Evolutionary conservation across 441 rosid species (phyloP).

Genomic region (Rhodomyrtus psidioides): DNA sequence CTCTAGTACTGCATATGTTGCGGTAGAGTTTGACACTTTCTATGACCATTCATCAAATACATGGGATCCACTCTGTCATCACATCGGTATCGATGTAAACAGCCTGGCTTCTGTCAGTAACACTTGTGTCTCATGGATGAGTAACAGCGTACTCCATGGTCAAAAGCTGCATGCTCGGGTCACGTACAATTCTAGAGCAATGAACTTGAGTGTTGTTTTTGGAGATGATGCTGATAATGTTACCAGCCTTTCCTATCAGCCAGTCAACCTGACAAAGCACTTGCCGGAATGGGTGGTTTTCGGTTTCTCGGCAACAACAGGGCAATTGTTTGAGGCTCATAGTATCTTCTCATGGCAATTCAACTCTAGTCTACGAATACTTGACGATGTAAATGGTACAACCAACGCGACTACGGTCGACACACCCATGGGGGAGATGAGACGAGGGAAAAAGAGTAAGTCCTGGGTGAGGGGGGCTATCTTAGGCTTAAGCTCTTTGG

Average conservation of each 20-base stretch:
- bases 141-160: background rate
- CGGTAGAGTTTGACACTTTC: background rate
- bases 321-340: background rate
- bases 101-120: accelerated
- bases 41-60: background rate
- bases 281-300: background rate
- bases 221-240: background rate
- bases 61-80: background rate
- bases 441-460: background rate
- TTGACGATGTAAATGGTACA: background rate
- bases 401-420: background rate
- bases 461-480: background rate
- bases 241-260: background rate
- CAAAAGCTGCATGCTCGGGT: background rate
- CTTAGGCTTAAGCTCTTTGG: background rate
- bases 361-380: background rate
- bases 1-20: background rate
- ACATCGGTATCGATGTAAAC: background rate
- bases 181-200: background rate
- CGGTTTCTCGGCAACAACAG: background rate
- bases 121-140: background rate
- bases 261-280: background rate
- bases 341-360: background rate
- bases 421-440: background rate
- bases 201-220: background rate